These are phyloP conservation scores for Flueggea neowawraea DNA, from an alignment of 441 rosid species.

Conservation along the genomic window DNA sequence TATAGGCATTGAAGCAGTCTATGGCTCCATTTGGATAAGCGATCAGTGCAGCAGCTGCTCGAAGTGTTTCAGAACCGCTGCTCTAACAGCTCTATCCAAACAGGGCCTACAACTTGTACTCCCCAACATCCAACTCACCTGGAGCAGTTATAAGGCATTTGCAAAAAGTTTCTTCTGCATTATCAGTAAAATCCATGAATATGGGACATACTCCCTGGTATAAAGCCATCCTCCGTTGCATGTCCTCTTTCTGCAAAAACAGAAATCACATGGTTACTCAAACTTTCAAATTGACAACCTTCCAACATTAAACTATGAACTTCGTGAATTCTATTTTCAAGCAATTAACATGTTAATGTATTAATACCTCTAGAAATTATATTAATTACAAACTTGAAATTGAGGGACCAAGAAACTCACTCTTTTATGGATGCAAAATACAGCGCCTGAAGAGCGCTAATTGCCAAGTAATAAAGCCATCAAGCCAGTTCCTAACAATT, in stretches of 20 bases:
- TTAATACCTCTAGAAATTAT: conserved; percentile 3
- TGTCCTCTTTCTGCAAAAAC: conserved; percentile 58
- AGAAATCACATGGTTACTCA: conserved; percentile 10
- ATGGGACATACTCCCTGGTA: conserved; percentile 95
- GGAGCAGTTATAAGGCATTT: conserved; percentile 63
- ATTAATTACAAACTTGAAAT: neutral
- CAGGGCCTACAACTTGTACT: neutral
- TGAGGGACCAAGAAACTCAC: conserved; percentile 36
- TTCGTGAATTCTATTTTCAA: too few relatives aligned
- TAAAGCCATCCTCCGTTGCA: conserved; percentile 74
- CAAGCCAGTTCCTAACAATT: conserved; percentile 90
- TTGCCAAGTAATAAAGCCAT: conserved; percentile 92
- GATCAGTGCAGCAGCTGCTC: too few relatives aligned
- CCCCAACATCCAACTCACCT: conserved; percentile 37
- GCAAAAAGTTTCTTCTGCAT: conserved; percentile 91
- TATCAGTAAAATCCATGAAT: conserved; percentile 84
- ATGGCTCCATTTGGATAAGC: too few relatives aligned
- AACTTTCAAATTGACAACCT: too few relatives aligned
- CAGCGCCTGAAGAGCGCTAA: conserved; percentile 94
- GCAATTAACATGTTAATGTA: conserved; percentile 2
- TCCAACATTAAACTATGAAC: too few relatives aligned
- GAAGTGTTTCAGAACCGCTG: too few relatives aligned
- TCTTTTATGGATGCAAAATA: conserved; percentile 90
- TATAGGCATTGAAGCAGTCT: too few relatives aligned
- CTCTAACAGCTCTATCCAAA: too few relatives aligned